Conservation (phyloP, 2,329 filamentous ascomycete species). For the Dactylellina leptospora region DNA sequence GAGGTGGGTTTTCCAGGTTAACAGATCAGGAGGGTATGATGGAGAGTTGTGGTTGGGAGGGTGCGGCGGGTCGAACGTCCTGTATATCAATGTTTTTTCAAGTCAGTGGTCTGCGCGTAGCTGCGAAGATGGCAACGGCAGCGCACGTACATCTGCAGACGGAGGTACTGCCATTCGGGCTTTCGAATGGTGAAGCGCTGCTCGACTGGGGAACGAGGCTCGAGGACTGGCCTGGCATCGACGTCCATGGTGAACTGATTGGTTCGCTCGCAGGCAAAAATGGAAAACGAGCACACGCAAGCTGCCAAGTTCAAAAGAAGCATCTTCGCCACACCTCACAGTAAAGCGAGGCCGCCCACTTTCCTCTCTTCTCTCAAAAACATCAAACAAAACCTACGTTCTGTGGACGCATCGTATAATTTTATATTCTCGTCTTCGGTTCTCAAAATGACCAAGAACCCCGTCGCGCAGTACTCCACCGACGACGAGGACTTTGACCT, state of each 20-base stretch:
- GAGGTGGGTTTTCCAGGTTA: constrained; percentile 57
- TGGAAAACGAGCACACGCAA: constrained; percentile 14
- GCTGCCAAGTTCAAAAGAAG: constrained; percentile 7
- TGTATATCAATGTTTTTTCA: constrained; percentile 16
- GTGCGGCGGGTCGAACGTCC: constrained; percentile 56
- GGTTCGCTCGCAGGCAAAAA: background rate
- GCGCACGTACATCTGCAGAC: constrained; percentile 55
- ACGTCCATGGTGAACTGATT: background rate
- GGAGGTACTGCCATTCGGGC: constrained; percentile 56
- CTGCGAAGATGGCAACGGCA: no score
- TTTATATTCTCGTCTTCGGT: no score
- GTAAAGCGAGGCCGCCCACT: background rate
- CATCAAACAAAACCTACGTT: no score
- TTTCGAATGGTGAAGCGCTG: constrained; percentile 55
- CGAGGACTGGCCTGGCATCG: background rate
- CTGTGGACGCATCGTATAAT: no score
- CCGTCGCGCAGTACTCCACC: constrained; percentile 8
- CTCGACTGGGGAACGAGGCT: constrained; percentile 19
- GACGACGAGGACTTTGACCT: constrained; percentile 50
- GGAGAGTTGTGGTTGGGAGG: constrained; percentile 27
- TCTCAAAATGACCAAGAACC: constrained; percentile 44
- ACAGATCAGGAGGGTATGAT: constrained; percentile 56
- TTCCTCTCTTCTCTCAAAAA: background rate
- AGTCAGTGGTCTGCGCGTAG: no score
- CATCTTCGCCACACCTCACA: constrained; percentile 26